Evolutionary conservation across 192 early-diverging fungal genomes (phyloP).

Genomic region (Bifiguratus adelaidae): DNA sequence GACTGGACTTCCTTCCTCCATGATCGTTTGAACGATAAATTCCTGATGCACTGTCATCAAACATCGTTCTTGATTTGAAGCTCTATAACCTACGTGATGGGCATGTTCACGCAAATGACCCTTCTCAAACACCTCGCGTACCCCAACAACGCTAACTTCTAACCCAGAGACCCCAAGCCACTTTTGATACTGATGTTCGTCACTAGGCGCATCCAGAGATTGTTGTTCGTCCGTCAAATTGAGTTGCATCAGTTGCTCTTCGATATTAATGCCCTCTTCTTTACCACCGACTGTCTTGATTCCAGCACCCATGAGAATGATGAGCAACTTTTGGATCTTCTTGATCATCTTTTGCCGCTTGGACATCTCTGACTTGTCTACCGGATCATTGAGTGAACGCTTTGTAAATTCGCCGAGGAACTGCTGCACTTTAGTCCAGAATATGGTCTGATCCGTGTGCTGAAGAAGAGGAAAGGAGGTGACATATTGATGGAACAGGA

Average conservation of each 20-base stretch:
- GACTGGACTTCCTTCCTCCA: conserved; percentile 11
- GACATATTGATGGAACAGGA: conserved; percentile 29
- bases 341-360: conserved; percentile 16
- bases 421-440: conserved; percentile 33
- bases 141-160: conserved; percentile 32
- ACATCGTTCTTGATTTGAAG: too few species aligned
- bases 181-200: conserved; percentile 3
- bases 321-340: conserved; percentile 17
- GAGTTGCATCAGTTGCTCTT: background rate
- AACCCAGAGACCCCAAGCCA: conserved; percentile 20
- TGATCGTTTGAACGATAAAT: conserved; percentile 26
- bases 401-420: conserved; percentile 37
- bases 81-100: conserved; percentile 23
- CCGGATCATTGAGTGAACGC: conserved; percentile 14
- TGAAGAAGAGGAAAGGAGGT: conserved; percentile 38
- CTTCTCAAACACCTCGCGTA: conserved; percentile 20
- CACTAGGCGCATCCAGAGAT: conserved; percentile 1
- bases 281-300: conserved; percentile 18
- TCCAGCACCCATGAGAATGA: conserved; percentile 13
- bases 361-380: conserved; percentile 5
- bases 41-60: too few species aligned
- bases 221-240: background rate
- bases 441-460: conserved; percentile 9
- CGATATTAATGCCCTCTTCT: conserved; percentile 6
- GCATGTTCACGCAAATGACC: conserved; percentile 26